phyloP scores from a whole-genome alignment of 495 filamentous ascomycete species.

The Lasiosphaeria hispida region DNA sequence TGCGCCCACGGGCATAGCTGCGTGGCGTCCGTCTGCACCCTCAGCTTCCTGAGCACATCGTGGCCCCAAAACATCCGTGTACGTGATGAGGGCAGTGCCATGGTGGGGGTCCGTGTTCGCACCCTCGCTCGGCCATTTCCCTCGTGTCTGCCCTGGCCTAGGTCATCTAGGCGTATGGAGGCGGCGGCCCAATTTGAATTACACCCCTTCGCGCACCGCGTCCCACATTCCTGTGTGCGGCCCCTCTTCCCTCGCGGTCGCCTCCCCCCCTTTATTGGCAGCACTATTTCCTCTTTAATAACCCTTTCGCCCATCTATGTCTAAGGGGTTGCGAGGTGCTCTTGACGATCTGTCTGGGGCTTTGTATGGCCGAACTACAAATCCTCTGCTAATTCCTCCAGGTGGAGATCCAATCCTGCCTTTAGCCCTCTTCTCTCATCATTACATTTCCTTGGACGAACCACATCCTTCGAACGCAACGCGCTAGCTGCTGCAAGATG shows the following conservation, averaged over 20 bases:
- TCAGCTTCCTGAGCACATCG: neutral
- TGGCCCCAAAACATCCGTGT: neutral
- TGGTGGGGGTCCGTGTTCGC: neutral
- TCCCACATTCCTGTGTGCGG: conserved; percentile 22
- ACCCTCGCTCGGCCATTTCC: conserved; percentile 11
- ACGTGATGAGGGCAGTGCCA: neutral
- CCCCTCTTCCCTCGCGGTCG: conserved; percentile 11
- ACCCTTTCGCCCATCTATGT: conserved; percentile 20
- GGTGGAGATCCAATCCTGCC: conserved; percentile 16
- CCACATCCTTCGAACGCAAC: neutral
- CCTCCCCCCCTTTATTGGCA: conserved; percentile 24
- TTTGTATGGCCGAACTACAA: conserved; percentile 25
- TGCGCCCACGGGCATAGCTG: neutral
- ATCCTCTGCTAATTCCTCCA: conserved; percentile 18
- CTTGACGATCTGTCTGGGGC: conserved; percentile 17
- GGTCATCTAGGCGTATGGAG: neutral
- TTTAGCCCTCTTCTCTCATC: conserved; percentile 12
- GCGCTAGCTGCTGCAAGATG: conserved; percentile 16
- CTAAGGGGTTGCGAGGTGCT: conserved; percentile 12
- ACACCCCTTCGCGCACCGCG: conserved; percentile 13
- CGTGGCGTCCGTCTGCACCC: neutral
- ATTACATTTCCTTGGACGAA: neutral
- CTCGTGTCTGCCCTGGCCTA: conserved; percentile 15
- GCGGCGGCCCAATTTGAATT: neutral
- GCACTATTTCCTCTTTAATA: conserved; percentile 22